phyloP scores from a whole-genome alignment of 2,329 filamentous ascomycete species.

The Penicillium sp. region DNA sequence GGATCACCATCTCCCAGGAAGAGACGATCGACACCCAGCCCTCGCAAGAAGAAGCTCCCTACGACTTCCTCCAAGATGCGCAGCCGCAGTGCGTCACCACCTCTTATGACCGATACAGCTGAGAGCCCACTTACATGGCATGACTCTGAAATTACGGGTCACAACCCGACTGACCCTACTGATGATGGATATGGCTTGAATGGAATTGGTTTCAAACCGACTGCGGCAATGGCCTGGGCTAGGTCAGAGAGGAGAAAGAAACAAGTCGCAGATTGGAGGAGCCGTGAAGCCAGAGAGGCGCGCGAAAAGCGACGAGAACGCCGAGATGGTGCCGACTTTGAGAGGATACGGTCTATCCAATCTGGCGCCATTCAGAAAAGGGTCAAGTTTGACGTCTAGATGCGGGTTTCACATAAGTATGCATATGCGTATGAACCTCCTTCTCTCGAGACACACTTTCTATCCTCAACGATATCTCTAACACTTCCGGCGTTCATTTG shows the following conservation, averaged over 20 bases:
- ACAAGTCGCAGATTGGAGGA: constrained; percentile 53
- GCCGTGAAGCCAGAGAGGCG: constrained; percentile 51
- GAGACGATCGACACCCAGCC: too few relatives aligned
- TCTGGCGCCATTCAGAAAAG: constrained; percentile 32
- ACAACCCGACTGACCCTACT: constrained; percentile 47
- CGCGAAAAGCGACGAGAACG: constrained; percentile 49
- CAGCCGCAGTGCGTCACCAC: constrained; percentile 29
- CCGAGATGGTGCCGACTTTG: constrained; percentile 23
- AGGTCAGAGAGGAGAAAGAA: constrained; percentile 49
- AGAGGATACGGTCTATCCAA: constrained; percentile 24
- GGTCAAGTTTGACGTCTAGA: constrained; percentile 35
- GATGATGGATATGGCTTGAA: constrained; percentile 58
- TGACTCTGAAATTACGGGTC: constrained; percentile 55
- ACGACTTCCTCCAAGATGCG: too few relatives aligned
- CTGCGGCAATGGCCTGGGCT: constrained; percentile 50
- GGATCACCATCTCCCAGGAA: too few relatives aligned
- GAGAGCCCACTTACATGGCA: constrained; percentile 45
- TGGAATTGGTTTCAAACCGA: constrained; percentile 55
- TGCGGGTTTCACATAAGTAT: too few relatives aligned
- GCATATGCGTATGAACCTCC: too few relatives aligned
- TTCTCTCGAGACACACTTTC: too few relatives aligned
- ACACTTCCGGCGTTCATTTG: too few relatives aligned
- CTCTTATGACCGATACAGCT: constrained; percentile 18
- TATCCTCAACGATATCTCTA: too few relatives aligned
- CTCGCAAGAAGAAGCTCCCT: too few relatives aligned